A percentile compares a stretch with the other conserved stretches of the same genome.
Conservation (phyloP, 768 basidiomycete species). For the Myochromella boudieri region DNA sequence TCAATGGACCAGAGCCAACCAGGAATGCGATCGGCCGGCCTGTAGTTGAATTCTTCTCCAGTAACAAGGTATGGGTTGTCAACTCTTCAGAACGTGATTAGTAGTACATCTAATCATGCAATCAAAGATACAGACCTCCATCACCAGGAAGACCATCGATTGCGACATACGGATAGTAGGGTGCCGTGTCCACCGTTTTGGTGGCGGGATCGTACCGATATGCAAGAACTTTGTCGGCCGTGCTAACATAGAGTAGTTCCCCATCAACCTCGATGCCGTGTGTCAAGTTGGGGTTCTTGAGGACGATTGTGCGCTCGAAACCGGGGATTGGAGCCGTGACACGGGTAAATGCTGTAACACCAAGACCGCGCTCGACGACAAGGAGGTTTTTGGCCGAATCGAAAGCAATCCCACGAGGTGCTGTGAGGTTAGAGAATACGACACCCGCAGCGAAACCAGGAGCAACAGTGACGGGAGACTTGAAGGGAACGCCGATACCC, state of each 20-base stretch:
- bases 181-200: constrained; percentile 23
- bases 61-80: no score
- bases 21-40: constrained; percentile 25
- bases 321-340: constrained; percentile 22
- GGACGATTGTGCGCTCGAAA: constrained; percentile 38
- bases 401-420: constrained; percentile 39
- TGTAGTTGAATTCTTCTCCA: no score
- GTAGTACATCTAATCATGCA: background rate
- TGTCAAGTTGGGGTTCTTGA: constrained; percentile 35
- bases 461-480: constrained; percentile 31
- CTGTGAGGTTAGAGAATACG: constrained; percentile 40
- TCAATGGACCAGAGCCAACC: constrained; percentile 34
- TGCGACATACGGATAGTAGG: constrained; percentile 18
- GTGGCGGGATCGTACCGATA: constrained; percentile 35
- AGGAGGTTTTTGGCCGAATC: constrained; percentile 36
- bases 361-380: constrained; percentile 40
- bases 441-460: constrained; percentile 33
- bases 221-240: constrained; percentile 29
- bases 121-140: constrained; percentile 40
- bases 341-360: constrained; percentile 35
- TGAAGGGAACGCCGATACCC: constrained; percentile 27
- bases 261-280: constrained; percentile 43
- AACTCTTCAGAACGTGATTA: background rate
- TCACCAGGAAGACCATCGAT: constrained; percentile 36
- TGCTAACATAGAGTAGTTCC: constrained; percentile 36